Evolutionary conservation across 495 filamentous ascomycete species (phyloP).

Genomic region (Glarea lozoyensis): DNA sequence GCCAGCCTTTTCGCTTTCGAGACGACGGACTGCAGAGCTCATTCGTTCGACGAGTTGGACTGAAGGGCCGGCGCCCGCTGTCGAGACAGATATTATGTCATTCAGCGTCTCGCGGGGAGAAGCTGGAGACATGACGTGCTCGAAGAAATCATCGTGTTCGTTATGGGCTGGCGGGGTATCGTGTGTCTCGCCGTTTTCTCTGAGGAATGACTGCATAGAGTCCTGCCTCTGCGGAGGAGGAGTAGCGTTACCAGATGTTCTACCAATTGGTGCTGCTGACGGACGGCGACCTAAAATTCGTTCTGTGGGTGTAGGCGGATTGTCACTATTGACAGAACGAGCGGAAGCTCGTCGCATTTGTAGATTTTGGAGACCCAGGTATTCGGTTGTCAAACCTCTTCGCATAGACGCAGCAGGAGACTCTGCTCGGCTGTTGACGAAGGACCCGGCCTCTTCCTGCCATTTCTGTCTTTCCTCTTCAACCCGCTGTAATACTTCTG

Average conservation of each 20-base stretch:
- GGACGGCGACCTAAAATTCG: conserved; percentile 10
- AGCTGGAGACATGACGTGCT: conserved; percentile 43
- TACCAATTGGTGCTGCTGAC: conserved; percentile 9
- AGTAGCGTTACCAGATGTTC: conserved; percentile 14
- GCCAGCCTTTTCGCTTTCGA: conserved; percentile 85
- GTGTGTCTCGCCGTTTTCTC: conserved; percentile 20
- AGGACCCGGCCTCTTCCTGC: conserved; percentile 44
- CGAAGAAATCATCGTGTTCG: conserved; percentile 63
- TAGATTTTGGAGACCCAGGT: conserved; percentile 18
- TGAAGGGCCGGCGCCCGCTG: conserved; percentile 79
- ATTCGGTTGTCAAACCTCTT: conserved; percentile 22
- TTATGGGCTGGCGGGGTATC: conserved; percentile 49
- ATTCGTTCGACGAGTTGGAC: conserved; percentile 96
- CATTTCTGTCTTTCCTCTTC: conserved; percentile 71
- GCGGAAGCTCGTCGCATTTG: conserved; percentile 18
- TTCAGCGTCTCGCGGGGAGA: conserved; percentile 69
- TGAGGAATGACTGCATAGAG: conserved; percentile 11
- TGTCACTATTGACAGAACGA: conserved; percentile 18
- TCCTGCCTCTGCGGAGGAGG: conserved; percentile 20
- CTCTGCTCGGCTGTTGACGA: conserved; percentile 29
- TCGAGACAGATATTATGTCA: conserved; percentile 84
- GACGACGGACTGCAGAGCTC: conserved; percentile 80
- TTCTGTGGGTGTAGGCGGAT: conserved; percentile 5
- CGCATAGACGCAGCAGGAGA: conserved; percentile 39
- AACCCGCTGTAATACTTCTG: conserved; percentile 49